These are phyloP conservation scores for Pilatotrama ljubarskyi DNA, from an alignment of 768 basidiomycete species.

Conservation along the genomic window DNA sequence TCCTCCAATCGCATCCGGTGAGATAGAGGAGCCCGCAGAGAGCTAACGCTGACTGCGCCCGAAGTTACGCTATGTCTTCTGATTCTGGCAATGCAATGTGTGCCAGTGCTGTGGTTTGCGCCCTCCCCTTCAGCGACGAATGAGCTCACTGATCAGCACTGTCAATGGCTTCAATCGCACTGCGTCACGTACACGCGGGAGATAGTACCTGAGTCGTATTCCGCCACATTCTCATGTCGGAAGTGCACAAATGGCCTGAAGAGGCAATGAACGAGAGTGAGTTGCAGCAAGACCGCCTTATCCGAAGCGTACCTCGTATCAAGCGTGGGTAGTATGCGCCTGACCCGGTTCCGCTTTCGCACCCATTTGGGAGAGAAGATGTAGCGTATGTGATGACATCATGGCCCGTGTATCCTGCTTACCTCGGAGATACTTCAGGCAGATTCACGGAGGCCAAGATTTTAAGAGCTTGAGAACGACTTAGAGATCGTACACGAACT, in stretches of 20 bases:
- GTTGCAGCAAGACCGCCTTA: background rate
- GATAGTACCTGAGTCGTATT: background rate
- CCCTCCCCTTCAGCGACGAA: background rate
- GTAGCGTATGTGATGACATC: background rate
- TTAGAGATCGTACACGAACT: background rate
- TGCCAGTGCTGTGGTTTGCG: no score
- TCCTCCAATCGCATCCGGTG: background rate
- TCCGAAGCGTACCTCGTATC: constrained; percentile 9
- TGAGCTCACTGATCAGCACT: background rate
- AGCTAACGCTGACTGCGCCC: background rate
- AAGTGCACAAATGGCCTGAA: background rate
- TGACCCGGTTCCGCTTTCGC: background rate
- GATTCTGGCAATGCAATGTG: background rate
- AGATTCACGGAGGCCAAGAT: background rate
- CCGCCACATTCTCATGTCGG: background rate
- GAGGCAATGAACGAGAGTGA: background rate
- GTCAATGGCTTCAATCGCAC: background rate
- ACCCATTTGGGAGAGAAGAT: background rate
- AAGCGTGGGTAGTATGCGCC: background rate
- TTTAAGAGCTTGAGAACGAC: background rate
- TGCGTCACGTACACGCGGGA: background rate
- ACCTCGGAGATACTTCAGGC: background rate
- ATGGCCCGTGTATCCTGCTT: background rate
- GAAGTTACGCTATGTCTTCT: background rate
- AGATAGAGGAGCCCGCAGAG: background rate